phyloP scores from a whole-genome alignment of 306 rosid genomes.

The Psophocarpus tetragonolobus region DNA sequence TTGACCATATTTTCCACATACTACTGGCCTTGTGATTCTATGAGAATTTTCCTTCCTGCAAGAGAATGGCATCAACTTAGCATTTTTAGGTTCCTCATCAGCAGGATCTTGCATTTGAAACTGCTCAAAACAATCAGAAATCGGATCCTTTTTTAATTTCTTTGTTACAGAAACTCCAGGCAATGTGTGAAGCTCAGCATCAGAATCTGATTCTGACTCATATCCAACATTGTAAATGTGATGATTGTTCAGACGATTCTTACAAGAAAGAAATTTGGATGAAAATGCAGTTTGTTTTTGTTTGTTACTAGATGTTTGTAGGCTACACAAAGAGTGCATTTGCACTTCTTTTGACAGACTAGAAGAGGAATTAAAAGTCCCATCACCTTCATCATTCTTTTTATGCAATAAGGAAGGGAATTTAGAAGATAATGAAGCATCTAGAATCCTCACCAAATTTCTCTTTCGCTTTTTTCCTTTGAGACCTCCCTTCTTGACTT shows the following conservation, averaged over 20 bases:
- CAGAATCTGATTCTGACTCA: conserved; percentile 34
- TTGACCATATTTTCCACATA: conserved; percentile 68
- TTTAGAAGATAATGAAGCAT: conserved; percentile 34
- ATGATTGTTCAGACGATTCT: conserved; percentile 35
- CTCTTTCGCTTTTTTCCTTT: conserved; percentile 46
- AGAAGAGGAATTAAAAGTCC: conserved; percentile 25
- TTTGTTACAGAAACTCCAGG: conserved; percentile 43
- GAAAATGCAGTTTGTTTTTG: conserved; percentile 25
- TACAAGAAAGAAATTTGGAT: conserved; percentile 36
- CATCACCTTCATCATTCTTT: conserved; percentile 30
- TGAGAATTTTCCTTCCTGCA: conserved; percentile 36
- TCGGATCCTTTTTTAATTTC: conserved; percentile 43
- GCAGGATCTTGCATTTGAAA: conserved; percentile 34
- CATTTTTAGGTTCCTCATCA: conserved; percentile 32
- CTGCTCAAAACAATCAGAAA: conserved; percentile 32
- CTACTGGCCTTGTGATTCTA: conserved; percentile 53
- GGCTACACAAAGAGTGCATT: conserved; percentile 29
- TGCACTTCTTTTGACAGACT: conserved; percentile 33
- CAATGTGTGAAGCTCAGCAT: conserved; percentile 31
- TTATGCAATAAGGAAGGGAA: conserved; percentile 31
- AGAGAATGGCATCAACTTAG: conserved; percentile 28
- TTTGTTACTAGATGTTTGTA: conserved; percentile 26
- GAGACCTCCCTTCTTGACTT: conserved; percentile 30
- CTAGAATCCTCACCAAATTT: conserved; percentile 28
- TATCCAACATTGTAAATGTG: conserved; percentile 26